Conservation (phyloP, 1,139 yeast species). For the Hemisphaericaspora subhashii region DNA sequence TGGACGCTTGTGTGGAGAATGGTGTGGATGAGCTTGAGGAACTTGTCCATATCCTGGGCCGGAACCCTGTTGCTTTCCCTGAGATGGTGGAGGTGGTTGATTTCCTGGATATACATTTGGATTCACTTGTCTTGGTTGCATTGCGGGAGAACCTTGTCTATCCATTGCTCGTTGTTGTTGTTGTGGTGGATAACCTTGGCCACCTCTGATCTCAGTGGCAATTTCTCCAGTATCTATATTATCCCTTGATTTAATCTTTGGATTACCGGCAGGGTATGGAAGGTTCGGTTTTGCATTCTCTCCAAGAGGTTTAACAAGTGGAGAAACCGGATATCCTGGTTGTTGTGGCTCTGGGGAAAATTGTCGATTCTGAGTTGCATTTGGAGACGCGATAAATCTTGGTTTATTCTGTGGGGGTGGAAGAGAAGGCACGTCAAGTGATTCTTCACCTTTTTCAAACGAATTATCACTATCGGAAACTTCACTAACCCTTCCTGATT, state of each 20-base stretch:
- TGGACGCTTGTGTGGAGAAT: constrained; percentile 11
- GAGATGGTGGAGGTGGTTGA: constrained; percentile 7
- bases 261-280: neutral
- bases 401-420: constrained; percentile 25
- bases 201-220: too few relatives aligned
- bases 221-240: neutral
- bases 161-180: too few relatives aligned
- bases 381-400: constrained; percentile 37
- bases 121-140: neutral
- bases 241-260: neutral
- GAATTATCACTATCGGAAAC: constrained; percentile 11
- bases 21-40: constrained; percentile 6
- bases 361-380: constrained; percentile 32
- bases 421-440: constrained; percentile 12
- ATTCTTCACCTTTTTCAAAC: constrained; percentile 7
- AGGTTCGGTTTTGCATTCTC: neutral
- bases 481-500: constrained; percentile 25
- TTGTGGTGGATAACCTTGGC: too few relatives aligned
- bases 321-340: constrained; percentile 16
- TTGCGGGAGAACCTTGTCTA: neutral
- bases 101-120: neutral
- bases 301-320: neutral
- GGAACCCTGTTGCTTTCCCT: constrained; percentile 5
- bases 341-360: constrained; percentile 9
- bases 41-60: neutral